These are phyloP conservation scores for Trichoderma sp. DNA, from an alignment of 2,329 filamentous ascomycete species.

Conservation along the genomic window DNA sequence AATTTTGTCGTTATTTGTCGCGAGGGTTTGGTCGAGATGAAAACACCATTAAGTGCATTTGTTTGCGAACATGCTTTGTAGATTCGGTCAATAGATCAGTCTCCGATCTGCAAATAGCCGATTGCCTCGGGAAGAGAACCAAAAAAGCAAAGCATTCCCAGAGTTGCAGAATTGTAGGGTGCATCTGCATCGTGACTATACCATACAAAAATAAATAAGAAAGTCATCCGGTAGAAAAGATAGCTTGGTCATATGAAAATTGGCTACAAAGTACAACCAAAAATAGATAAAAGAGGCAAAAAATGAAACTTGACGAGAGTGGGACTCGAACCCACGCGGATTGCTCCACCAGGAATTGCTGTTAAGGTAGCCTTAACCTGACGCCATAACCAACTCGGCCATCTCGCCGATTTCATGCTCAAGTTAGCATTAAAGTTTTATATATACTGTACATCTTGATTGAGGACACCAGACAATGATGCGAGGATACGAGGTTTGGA, in stretches of 20 bases:
- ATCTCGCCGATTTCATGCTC: conserved; percentile 15
- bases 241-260: background rate
- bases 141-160: background rate
- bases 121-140: background rate
- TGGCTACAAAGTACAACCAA: background rate
- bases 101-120: background rate
- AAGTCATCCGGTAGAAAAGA: background rate
- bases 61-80: background rate
- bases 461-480: background rate
- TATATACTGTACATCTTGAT: background rate
- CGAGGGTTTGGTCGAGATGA: background rate
- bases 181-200: too few species aligned
- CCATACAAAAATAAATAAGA: too few species aligned
- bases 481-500: too few species aligned
- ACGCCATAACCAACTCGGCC: conserved; percentile 25
- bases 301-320: conserved; percentile 23
- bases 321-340: conserved; percentile 27
- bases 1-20: background rate
- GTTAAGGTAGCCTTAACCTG: conserved; percentile 25
- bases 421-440: rapidly evolving
- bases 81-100: background rate
- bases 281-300: background rate
- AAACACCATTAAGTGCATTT: background rate
- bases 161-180: too few species aligned
- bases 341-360: conserved; percentile 25